A percentile compares a stretch with the other conserved stretches of the same genome.
These are phyloP conservation scores for Ustulina deusta DNA, from an alignment of 2,329 filamentous ascomycete genomes.

Conservation along the genomic window DNA sequence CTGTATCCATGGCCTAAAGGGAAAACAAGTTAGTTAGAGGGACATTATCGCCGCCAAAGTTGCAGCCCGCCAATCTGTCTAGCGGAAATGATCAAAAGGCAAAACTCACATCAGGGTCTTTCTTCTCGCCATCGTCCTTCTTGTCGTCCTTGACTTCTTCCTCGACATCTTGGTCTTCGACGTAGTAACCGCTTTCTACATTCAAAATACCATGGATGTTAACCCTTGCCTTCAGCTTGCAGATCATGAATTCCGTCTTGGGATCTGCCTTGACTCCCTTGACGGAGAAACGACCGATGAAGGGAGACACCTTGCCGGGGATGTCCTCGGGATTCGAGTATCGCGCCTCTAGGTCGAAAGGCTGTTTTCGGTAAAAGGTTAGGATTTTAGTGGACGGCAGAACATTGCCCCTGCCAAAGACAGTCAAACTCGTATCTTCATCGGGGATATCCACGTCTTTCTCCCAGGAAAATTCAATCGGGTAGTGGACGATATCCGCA, in stretches of 20 bases:
- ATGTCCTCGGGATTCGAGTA: constrained; percentile 89
- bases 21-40: constrained; percentile 23
- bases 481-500: constrained; percentile 97
- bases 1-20: constrained; percentile 84
- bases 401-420: constrained; percentile 97
- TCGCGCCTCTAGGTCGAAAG: constrained; percentile 94
- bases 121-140: constrained; percentile 64
- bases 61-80: background rate
- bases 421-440: constrained; percentile 95
- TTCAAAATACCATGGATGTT: constrained; percentile 98
- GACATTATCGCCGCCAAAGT: background rate
- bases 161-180: constrained; percentile 97
- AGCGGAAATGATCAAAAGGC: constrained; percentile 8
- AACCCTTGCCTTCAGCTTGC: constrained; percentile 97
- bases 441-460: constrained; percentile 98
- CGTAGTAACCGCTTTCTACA: constrained; percentile 96
- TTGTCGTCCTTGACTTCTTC: constrained; percentile 85
- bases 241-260: constrained; percentile 99
- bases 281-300: constrained; percentile 97
- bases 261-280: constrained; percentile 95
- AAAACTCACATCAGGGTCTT: constrained; percentile 79
- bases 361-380: constrained; percentile 98
- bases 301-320: constrained; percentile 90
- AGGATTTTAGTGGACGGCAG: constrained; percentile 99
- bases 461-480: constrained; percentile 99